Evolutionary conservation across 2,329 filamentous ascomycete species (phyloP).

Genomic region (Fusarium annulatum): DNA sequence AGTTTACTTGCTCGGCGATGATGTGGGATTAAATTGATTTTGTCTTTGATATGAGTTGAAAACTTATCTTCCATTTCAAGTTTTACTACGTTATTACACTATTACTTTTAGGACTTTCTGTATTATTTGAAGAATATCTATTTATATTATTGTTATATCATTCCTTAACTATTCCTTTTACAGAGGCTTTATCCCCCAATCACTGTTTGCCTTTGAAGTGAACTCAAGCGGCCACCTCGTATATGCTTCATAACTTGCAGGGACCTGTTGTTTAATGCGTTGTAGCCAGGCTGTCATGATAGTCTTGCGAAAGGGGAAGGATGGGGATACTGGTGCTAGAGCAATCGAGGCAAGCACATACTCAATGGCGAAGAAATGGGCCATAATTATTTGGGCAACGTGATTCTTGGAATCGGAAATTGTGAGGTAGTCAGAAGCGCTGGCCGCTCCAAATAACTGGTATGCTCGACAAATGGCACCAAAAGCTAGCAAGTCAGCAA

Average conservation of each 20-base stretch:
- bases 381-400: neutral
- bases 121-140: too few species aligned
- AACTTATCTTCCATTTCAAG: too few species aligned
- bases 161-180: too few species aligned
- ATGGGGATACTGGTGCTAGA: neutral
- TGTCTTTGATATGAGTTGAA: too few species aligned
- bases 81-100: too few species aligned
- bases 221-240: neutral
- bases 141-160: too few species aligned
- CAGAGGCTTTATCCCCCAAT: neutral
- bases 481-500: neutral
- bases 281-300: neutral
- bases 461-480: neutral
- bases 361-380: neutral
- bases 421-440: neutral
- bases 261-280: neutral
- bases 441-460: neutral
- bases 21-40: too few species aligned
- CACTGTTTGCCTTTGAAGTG: neutral
- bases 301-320: neutral
- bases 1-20: too few species aligned
- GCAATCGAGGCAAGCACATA: neutral
- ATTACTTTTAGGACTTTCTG: too few species aligned
- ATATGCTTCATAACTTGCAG: rapidly evolving
- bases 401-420: neutral